Conservation (phyloP, 345 rosid genomes). For the Linum usitatissimum region DNA sequence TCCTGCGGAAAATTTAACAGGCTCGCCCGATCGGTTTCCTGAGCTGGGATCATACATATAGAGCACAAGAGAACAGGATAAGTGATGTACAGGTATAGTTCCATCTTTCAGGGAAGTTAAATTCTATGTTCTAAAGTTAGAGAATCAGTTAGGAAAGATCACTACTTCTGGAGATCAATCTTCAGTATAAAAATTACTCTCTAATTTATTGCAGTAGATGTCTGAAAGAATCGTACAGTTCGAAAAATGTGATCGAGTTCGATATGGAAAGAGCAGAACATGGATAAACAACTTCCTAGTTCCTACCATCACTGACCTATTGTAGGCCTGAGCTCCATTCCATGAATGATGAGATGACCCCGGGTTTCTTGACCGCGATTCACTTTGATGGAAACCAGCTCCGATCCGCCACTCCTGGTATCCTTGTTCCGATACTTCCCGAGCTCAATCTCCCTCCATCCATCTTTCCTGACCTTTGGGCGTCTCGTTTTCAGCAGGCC, state of each 20-base stretch:
- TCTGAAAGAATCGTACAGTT: background rate
- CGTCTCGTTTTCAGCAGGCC: background rate
- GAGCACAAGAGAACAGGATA: background rate
- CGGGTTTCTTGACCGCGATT: background rate
- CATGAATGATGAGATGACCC: background rate
- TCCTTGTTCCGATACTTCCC: background rate
- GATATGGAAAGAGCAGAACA: too few species aligned
- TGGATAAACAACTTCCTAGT: background rate
- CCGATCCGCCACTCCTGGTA: background rate
- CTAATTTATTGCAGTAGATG: background rate
- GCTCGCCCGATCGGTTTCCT: background rate
- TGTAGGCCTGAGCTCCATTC: constrained; percentile 2
- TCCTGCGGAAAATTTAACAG: background rate
- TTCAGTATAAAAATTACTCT: too few species aligned
- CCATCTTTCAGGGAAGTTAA: too few species aligned
- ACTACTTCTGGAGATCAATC: too few species aligned
- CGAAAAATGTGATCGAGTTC: background rate
- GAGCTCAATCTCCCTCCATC: background rate
- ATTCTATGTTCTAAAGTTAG: too few species aligned
- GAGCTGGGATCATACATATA: background rate
- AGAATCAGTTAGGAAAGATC: too few species aligned
- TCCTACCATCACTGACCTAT: background rate
- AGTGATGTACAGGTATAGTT: background rate
- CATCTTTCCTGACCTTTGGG: background rate
- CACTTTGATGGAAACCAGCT: background rate